Conservation (phyloP, 148 eudicot species). For the Rhododendron ferrugineum region DNA sequence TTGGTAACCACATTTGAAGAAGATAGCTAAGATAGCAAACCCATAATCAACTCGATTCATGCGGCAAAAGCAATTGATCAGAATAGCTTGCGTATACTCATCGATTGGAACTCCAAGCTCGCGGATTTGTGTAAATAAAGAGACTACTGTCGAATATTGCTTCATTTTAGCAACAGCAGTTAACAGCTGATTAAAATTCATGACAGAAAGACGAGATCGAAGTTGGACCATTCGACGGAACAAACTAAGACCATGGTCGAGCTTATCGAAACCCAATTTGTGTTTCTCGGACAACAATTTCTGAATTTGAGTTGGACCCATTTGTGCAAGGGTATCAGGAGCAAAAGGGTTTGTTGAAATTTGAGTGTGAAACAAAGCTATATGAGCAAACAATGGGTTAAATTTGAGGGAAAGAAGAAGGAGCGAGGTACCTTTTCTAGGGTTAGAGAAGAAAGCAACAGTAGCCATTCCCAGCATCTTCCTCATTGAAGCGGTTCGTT, state of each 20-base stretch:
- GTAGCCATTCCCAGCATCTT: too few relatives aligned
- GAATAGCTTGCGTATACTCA: neutral
- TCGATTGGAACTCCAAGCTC: neutral
- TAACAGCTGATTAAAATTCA: neutral
- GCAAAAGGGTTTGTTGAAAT: neutral
- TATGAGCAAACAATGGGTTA: neutral
- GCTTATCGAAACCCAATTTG: neutral
- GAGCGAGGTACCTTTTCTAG: neutral
- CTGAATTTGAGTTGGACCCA: neutral
- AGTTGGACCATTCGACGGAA: neutral
- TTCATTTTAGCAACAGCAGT: neutral
- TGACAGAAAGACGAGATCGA: neutral
- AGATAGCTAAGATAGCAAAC: conserved; percentile 9
- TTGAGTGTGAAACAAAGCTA: neutral
- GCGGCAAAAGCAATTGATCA: conserved; percentile 6
- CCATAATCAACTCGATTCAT: conserved; percentile 6
- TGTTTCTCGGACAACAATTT: neutral
- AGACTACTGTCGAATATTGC: neutral
- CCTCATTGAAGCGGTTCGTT: too few relatives aligned
- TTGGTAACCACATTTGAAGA: conserved; percentile 11
- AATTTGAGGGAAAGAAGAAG: neutral
- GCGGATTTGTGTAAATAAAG: neutral
- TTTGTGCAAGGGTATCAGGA: neutral
- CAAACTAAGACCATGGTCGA: neutral
- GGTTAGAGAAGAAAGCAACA: too few relatives aligned